Percentiles rank a stretch among this genome's conserved stretches.
phyloP scores from a whole-genome alignment of 2,329 filamentous ascomycete species.

The Aspergillus persii region DNA sequence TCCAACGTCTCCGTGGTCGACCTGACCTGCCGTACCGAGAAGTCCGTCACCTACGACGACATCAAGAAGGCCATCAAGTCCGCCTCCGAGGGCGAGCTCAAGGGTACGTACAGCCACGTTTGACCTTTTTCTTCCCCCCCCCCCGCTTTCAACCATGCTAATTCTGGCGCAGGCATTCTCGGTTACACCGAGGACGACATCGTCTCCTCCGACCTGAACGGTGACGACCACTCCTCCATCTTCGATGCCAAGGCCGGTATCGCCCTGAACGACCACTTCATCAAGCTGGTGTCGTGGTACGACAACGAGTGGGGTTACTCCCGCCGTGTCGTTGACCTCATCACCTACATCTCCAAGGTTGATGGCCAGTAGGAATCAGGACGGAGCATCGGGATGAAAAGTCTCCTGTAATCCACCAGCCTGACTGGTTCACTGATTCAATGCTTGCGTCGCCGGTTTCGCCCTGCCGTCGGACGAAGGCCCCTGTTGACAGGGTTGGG shows the following conservation, averaged over 20 bases:
- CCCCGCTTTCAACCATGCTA: too few relatives aligned
- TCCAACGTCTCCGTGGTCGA: conserved; percentile 99
- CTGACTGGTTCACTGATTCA: conserved; percentile 11
- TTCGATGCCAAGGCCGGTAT: conserved; percentile 99
- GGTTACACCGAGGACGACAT: conserved; percentile 96
- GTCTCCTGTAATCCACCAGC: conserved; percentile 31
- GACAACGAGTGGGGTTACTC: conserved; percentile 99
- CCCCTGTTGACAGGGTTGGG: conserved; percentile 9
- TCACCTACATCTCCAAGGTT: conserved; percentile 72
- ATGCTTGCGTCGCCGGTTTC: conserved; percentile 8
- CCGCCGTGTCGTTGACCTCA: conserved; percentile 84
- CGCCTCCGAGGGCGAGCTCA: conserved; percentile 77
- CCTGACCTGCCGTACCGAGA: conserved; percentile 90
- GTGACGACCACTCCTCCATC: conserved; percentile 91
- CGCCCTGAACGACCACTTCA: conserved; percentile 95
- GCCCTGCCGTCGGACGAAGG: conserved; percentile 3
- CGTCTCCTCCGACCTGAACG: conserved; percentile 91
- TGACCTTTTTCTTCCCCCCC: too few relatives aligned
- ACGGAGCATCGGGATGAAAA: conserved; percentile 30
- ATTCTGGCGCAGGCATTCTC: conserved; percentile 65
- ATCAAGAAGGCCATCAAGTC: conserved; percentile 93
- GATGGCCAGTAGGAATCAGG: conserved; percentile 53
- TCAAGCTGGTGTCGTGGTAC: conserved; percentile 98
- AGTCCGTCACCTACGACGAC: conserved; percentile 69
- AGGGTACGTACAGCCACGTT: conserved; percentile 56